Evolutionary conservation across 306 rosid genomes (phyloP), one percentile per base, ranked within the genome.

Genomic region (Acacia melanoxylon): DNA sequence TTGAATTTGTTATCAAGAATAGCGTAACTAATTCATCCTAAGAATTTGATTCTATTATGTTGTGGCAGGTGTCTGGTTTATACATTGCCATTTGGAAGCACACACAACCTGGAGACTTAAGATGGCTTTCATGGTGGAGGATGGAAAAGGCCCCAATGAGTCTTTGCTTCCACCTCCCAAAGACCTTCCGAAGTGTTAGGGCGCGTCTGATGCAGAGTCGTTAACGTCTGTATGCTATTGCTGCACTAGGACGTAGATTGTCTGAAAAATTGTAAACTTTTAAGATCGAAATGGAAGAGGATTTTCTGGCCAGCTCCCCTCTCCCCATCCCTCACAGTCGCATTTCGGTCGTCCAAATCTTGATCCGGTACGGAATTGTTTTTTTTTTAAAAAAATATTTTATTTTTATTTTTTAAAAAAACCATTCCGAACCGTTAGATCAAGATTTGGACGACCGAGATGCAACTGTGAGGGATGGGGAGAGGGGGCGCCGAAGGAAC

Each of bases 61-160:
- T 44, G 48, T 13, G 51, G 17, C 5, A 93, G 98, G 94, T 49
- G 94, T 91, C 1, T 93, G 94, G 98, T 93, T 93, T 78, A 90
- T 93, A 94, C 97, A 93, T 62, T 83, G 89, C 13, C 86, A 86
- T 77, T 80, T 83, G 77, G 98, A 94, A 86, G 94, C 88, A 59
- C 95, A 92, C 88, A 94, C 94, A n/a, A 93, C 93, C 61, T 90
- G 97, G 94, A 94, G 98, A 71, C 68, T 93, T 16, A 93, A 93
- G 89, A 93, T 91, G 98, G 97, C 97, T 81, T 93, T 93, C 74
- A 76, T 93, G 70, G 98, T 93, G 78, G 93, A 93, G 82, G 89
- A 91, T 86, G 97, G 93, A n/a, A 74, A 89, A 82, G 97, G 94
- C 54, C 91, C 93, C 46, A 85, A 88, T 63, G 89, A 93, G 72